Conservation (phyloP, 179 eudicot species). For the Patellifolia procumbens region DNA sequence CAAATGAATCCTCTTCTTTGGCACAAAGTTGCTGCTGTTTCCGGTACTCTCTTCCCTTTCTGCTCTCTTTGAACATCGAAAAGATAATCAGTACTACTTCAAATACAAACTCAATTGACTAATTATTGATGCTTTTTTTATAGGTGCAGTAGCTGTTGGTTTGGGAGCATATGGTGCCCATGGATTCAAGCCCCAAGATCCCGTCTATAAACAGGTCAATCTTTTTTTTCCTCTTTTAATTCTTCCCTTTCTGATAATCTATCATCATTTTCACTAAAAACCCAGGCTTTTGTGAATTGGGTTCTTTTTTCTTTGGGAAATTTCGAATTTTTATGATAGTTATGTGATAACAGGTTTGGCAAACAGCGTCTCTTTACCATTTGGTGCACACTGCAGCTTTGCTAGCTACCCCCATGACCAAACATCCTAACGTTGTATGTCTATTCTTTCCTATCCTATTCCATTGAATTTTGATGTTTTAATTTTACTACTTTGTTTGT, state of each 20-base stretch:
- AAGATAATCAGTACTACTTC: not conserved
- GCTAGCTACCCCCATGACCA: conserved; percentile 73
- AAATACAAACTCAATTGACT: not conserved
- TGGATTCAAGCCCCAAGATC: conserved; percentile 78
- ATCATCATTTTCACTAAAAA: too few species aligned
- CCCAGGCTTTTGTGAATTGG: too few species aligned
- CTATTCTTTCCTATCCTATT: conserved; percentile 7
- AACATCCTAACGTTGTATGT: conserved; percentile 67
- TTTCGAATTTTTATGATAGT: not conserved
- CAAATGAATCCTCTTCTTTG: conserved; percentile 67
- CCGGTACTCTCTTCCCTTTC: conserved; percentile 44
- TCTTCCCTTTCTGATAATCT: not conserved
- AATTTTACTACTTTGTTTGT: conserved; percentile 1
- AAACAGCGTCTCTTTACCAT: conserved; percentile 89
- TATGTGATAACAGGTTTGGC: conserved; percentile 87
- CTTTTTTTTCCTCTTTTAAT: not conserved
- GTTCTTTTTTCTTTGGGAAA: not conserved
- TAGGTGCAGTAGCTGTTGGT: conserved; percentile 85
- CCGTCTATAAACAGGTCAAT: conserved; percentile 69
- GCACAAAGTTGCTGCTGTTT: conserved; percentile 88
- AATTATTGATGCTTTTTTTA: conserved; percentile 19
- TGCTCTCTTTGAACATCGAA: not conserved
- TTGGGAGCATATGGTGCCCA: conserved; percentile 90
- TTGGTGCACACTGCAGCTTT: conserved; percentile 88
- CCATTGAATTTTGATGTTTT: not conserved